Evolutionary conservation across 495 filamentous ascomycete genomes (phyloP), one percentile per base, ranked within the genome.

Genomic region (Penicillium cosmopolitanum): DNA sequence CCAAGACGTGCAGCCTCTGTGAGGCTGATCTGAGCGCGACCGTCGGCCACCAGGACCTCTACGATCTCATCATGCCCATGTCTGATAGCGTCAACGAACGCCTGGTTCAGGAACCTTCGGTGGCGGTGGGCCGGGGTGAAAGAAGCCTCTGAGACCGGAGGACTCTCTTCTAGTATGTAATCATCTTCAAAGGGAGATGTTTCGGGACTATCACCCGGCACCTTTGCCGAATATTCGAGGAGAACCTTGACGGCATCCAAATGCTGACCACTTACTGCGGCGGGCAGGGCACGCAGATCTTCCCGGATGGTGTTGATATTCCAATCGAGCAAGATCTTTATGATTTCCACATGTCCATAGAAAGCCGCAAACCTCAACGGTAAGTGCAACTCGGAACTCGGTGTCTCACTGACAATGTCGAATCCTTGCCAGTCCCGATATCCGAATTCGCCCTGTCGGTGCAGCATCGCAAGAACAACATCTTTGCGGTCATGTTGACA

Each of bases 301-400:
- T 16, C 16, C 16, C 16, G 13, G 16, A 44, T 44, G 18, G 42
- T 44, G 7, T 7, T 18, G 42, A 44, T 44, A 44, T 44, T 6
- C 42, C 42, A 44, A 44, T 44, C 42, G n/a, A 44, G 42, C 42
- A 44, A 19, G n/a, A 44, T 12, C 6, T 18, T 44, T n/a, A 44
- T 44, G 7, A 44, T 44, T 7, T 13, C 42, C 13, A 18, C 42
- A 44, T 44, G 42, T n/a, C 42, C 42, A 44, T 44, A 44, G 1
- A 1, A 44, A 19, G 42, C 42, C 42, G 42, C 42, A 44, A 44
- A 44, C 6, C 42, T 16, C 42, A 44, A 44, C 5, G 42, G 15
- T 16, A 44, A 13, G 8, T 19, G 7, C 16, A 44, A 19, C 42
- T 44, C 42, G 3, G 42, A 44, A 9, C n/a, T 44, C 10, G 36